A percentile compares a stretch with the other conserved stretches of the same genome.
These are phyloP conservation scores for Noccaea bulbosa DNA, from an alignment of 345 rosid genomes.

Conservation along the genomic window DNA sequence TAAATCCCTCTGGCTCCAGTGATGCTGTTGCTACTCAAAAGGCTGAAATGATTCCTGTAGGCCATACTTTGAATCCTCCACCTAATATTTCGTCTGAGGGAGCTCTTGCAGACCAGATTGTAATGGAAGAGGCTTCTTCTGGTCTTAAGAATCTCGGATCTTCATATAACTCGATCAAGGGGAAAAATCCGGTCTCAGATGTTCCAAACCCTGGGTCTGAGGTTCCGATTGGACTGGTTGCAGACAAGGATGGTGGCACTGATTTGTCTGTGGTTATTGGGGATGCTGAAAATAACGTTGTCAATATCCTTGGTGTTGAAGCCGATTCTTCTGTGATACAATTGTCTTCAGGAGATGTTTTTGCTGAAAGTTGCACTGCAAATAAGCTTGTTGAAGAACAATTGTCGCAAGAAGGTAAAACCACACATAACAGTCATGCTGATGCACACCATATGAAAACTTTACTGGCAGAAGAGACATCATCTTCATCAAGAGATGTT, in stretches of 20 bases:
- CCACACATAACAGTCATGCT: slow-evolving; percentile 12
- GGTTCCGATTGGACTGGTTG: slow-evolving; percentile 19
- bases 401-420: slow-evolving; percentile 13
- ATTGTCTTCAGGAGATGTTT: not conserved
- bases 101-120: slow-evolving; percentile 27
- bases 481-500: slow-evolving; percentile 14
- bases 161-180: slow-evolving; percentile 17
- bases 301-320: slow-evolving; percentile 16
- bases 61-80: slow-evolving; percentile 3
- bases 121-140: slow-evolving; percentile 22
- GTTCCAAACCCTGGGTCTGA: slow-evolving; percentile 22
- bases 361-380: slow-evolving; percentile 4
- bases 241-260: slow-evolving; percentile 18
- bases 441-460: slow-evolving; percentile 20
- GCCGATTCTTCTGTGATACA: slow-evolving; percentile 17
- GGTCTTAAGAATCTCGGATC: slow-evolving; percentile 21
- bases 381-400: slow-evolving; percentile 10
- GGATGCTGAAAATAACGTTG: slow-evolving; percentile 17
- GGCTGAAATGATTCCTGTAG: slow-evolving; percentile 2
- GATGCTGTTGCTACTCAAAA: slow-evolving; percentile 10
- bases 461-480: slow-evolving; percentile 7
- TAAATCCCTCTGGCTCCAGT: not conserved
- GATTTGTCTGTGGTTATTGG: slow-evolving; percentile 21
- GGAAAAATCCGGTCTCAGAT: slow-evolving; percentile 23
- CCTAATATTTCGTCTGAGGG: slow-evolving; percentile 22